Base-by-base conservation (phyloP, 495 filamentous ascomycete species). In the Hyaloscypha bicolor region DNA sequence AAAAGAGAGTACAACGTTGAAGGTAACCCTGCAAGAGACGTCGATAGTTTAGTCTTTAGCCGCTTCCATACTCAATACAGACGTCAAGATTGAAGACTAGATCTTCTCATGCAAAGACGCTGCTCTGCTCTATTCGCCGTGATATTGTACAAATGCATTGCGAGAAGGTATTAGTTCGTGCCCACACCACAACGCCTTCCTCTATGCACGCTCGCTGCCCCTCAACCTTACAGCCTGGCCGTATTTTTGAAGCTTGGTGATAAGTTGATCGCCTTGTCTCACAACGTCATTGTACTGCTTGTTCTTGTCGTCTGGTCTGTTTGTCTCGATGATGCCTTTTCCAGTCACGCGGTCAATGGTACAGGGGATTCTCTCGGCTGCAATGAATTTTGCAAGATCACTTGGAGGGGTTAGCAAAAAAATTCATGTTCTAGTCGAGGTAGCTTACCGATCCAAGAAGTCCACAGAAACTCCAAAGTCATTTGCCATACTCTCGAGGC, bases 181-280 rank as follows among this genome's bases (percentile, higher is more conserved):
- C 32, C 31, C 14, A 56, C 30, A 22, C 30, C 31, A 45, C 12
- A 35, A 55, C 12, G 42, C 16, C 42, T 14, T 19, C 42, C 16
- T 60, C 45, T 79, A 89, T 55, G 85, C 92, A 69, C 95, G 87
- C 82, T 98, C 95, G 76, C 94, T 98, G 30, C 95, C 95, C 67
- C 96, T 86, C 79, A 99, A 84, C 71, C 96, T 85, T 35, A 99
- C 95, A 4, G 94, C 90, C 81, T 99, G 95, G 25, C 95, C 95
- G 75, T 97, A 99, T 82, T 98, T 99, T 81, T 99, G 95, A 60
- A 99, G 83, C 84, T 99, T 99, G 67, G 96, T 99, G 77, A 99
- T 97, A 58, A 99, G 80, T 72, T 94, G 89, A 79, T 99, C 95
- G 32, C 95, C 95, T 74, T 97, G 94, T 83, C 94, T 95, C 59